Base-by-base conservation (phyloP, 2,329 filamentous ascomycete species). In the Aspergillus novofumigatus region DNA sequence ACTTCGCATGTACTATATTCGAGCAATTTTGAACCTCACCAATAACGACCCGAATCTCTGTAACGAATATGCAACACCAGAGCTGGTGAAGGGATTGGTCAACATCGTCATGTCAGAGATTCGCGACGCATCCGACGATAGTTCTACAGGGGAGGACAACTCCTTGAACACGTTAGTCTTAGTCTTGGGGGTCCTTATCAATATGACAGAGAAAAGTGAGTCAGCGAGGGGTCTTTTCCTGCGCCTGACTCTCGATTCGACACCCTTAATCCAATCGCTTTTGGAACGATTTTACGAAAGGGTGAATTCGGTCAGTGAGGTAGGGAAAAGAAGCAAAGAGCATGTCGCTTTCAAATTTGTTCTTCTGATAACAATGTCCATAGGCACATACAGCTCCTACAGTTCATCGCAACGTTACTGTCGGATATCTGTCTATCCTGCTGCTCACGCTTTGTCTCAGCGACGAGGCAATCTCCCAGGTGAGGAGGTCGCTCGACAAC, bases 351-450 rank as follows among this genome's bases (percentile, higher is more conserved):
- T 17, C 26, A 4, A 10, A 5, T 53, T 42, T 29, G 28, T 52
- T 38, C 60, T 67, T 55, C 64, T 59, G 44, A 59, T 49, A 38
- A 38, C 32, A 52, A 52, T 11, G 32, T 14, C 17, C 51, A 5
- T 54, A 83, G 80, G 81, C 80, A 55, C 72, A 80, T 60, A 82
- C 80, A 5, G 75, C 83, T 57, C 75, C 91, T 67, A 90, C 92
- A 69, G 87, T 87, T 26, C 86, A 89, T 58, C 82, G 89, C 52
- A 91, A 92, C 64, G 91, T 97, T 28, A 87, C 89, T 1, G 86
- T 93, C 70, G 92, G 91, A 17, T 97, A 96, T 70, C 80, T 97
- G 25, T 87, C 91, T 0, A 87, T 97, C 14, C 79, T 96, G 5
- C 80, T 97, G 2, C 91, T 91, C 20, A 94, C 92, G 63, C 77